These are phyloP conservation scores for Neurospora hispaniola DNA, from an alignment of 495 filamentous ascomycete species.

Conservation along the genomic window DNA sequence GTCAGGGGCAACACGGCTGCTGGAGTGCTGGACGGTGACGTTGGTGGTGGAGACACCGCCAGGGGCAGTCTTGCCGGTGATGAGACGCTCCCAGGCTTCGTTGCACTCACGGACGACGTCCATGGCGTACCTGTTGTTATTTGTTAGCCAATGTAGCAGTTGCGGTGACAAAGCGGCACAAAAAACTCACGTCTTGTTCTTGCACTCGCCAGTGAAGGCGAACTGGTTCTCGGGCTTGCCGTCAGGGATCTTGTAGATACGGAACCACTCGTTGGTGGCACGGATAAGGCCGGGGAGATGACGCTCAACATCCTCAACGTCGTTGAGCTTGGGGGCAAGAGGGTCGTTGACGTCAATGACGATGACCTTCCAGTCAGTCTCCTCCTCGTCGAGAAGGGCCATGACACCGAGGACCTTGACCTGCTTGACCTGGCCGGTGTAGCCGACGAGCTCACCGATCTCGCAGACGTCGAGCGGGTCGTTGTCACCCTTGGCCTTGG, in stretches of 20 bases:
- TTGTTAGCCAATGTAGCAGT: conserved; percentile 12
- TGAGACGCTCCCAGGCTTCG: conserved; percentile 94
- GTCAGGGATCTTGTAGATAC: conserved; percentile 99
- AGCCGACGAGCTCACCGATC: conserved; percentile 95
- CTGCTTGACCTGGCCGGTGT: conserved; percentile 94
- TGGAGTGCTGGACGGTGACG: conserved; percentile 57
- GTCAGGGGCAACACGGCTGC: conserved; percentile 50
- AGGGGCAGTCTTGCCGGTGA: conserved; percentile 70
- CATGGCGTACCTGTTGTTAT: conserved; percentile 59
- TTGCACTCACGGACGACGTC: conserved; percentile 92
- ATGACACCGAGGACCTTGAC: conserved; percentile 99
- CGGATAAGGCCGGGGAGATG: conserved; percentile 93
- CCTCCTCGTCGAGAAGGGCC: conserved; percentile 97
- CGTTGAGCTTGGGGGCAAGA: conserved; percentile 89
- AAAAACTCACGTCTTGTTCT: conserved; percentile 81
- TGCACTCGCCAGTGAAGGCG: conserved; percentile 99
- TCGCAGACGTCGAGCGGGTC: conserved; percentile 99
- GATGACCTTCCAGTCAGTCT: conserved; percentile 99
- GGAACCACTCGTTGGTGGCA: conserved; percentile 99
- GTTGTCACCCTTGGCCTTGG: conserved; percentile 99
- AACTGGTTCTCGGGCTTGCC: conserved; percentile 99
- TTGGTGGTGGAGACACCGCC: conserved; percentile 78
- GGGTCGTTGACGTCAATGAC: conserved; percentile 98
- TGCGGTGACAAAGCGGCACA: neutral
- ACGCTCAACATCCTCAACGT: conserved; percentile 97